A percentile compares a stretch with the other conserved stretches of the same genome.
These are phyloP conservation scores for Nidularia pulvinata DNA, from an alignment of 768 basidiomycete genomes.

Conservation along the genomic window DNA sequence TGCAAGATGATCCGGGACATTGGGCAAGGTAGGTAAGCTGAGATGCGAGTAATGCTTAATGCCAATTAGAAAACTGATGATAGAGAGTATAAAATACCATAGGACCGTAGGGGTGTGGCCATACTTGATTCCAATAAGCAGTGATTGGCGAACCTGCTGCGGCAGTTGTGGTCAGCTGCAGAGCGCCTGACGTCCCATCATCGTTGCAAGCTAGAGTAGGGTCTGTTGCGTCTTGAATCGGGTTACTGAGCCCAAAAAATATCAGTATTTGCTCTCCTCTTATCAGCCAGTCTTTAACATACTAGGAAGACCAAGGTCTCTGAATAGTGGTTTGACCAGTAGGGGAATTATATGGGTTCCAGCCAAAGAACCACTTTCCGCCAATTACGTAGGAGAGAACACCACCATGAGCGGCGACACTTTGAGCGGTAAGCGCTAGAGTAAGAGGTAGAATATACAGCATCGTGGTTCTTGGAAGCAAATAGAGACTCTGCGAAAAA, in stretches of 20 bases:
- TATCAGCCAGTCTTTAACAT: conserved; percentile 3
- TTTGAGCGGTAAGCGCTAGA: conserved; percentile 21
- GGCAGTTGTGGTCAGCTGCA: conserved; percentile 39
- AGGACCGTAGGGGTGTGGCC: conserved; percentile 43
- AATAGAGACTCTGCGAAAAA: neutral
- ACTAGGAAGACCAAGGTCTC: conserved; percentile 46
- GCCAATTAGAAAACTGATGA: neutral
- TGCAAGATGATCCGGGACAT: conserved; percentile 41
- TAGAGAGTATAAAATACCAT: conserved; percentile 22
- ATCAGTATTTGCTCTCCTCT: neutral
- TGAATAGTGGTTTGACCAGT: conserved; percentile 40
- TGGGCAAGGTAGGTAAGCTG: conserved; percentile 44
- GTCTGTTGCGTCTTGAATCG: conserved; percentile 34
- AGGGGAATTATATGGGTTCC: conserved; percentile 39
- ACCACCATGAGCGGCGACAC: conserved; percentile 39
- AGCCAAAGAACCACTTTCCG: conserved; percentile 40
- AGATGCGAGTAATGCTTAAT: neutral
- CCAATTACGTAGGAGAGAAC: conserved; percentile 37
- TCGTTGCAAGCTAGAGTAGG: conserved; percentile 43
- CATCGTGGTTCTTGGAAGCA: too few relatives aligned
- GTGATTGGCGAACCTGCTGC: conserved; percentile 37
- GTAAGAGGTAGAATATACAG: conserved; percentile 17
- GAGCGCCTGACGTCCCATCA: conserved; percentile 33
- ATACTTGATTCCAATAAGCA: conserved; percentile 42
- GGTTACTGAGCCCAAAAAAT: conserved; percentile 25